Evolutionary conservation across 768 basidiomycete genomes (phyloP).

Genomic region (Collybiopsis confluens): DNA sequence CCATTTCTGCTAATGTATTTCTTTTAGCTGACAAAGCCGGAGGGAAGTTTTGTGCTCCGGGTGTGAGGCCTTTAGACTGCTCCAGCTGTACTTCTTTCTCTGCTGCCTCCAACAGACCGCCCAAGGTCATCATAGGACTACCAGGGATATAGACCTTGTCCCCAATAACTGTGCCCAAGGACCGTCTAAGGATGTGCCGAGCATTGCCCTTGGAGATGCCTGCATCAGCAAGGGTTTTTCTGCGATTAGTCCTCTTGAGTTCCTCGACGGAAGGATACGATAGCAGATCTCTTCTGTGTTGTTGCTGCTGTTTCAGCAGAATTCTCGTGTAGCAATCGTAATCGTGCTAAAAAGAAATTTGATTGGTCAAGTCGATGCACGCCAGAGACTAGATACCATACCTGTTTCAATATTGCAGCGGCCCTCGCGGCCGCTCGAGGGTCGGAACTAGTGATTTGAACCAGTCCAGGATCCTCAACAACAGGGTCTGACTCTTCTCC

Average conservation of each 20-base stretch:
- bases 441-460: conserved; percentile 83
- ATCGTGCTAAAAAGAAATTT: conserved; percentile 54
- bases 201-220: conserved; percentile 22
- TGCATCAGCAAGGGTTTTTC: conserved; percentile 27
- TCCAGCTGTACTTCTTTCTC: conserved; percentile 39
- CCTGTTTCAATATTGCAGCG: conserved; percentile 90
- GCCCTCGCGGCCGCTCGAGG: conserved; percentile 85
- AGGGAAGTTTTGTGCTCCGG: neutral
- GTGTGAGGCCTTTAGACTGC: neutral
- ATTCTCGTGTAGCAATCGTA: conserved; percentile 75
- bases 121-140: conserved; percentile 49
- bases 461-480: conserved; percentile 50
- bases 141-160: conserved; percentile 52
- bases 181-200: conserved; percentile 11
- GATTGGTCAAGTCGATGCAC: neutral
- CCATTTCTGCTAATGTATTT: neutral
- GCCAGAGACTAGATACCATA: conserved; percentile 28
- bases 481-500: conserved; percentile 25
- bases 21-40: neutral
- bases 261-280: conserved; percentile 29
- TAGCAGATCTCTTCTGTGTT: conserved; percentile 16
- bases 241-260: conserved; percentile 26
- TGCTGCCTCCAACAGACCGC: conserved; percentile 54
- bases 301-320: conserved; percentile 25
- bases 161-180: conserved; percentile 7